Evolutionary conservation across 108 stramenopile genomes (phyloP), one percentile per base, ranked within the genome.

Genomic region (Nitzschia sp.): DNA sequence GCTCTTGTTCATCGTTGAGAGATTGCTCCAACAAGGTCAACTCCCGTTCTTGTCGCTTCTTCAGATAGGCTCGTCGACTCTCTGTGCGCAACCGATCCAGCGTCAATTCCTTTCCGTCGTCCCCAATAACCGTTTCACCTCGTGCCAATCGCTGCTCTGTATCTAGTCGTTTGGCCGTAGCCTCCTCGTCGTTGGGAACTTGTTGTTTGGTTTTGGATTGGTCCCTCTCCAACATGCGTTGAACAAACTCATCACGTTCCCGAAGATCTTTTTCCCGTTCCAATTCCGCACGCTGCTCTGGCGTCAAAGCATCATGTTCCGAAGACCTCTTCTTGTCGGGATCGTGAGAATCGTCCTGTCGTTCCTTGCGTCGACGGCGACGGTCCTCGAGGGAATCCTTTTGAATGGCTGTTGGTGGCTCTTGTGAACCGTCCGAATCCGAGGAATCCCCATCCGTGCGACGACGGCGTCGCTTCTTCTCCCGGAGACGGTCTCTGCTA

Each of bases 171-270:
- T 70, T 72, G 61, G 73, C 65, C 39, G 75, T 48, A 22, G 70
- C 63, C 53, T 77, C 67, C 37, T 73, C 66, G 42, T 63, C 41
- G 57, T 81, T 57, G 42, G 65, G 60, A 26, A 53, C 67, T 39
- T 51, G 51, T 60, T 78, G 55, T 58, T 78, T 76, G n/a, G 73
- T 77, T 43, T 91, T 90, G 14, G 53, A 56, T 63, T 96, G 75
- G 68, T 98, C 95, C 70, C 81, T 80, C 34, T 91, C 86, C 44
- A 84, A 25, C 80, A 96, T 84, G 10, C 96, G 84, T 57, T 91
- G 70, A 8, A 91, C 95, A 67, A 98, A 93, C 55, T 92, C 97
- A 76, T 98, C 95, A 25, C 97, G 80, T 74, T 97, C 97, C 42
- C 80, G 75, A 8, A 86, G 58, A 71, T 98, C 97, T 46, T 64